Percentiles rank a stretch among this genome's conserved stretches.
phyloP scores from a whole-genome alignment of 2,329 filamentous ascomycete species.

The Plenodomus tracheiphilus region DNA sequence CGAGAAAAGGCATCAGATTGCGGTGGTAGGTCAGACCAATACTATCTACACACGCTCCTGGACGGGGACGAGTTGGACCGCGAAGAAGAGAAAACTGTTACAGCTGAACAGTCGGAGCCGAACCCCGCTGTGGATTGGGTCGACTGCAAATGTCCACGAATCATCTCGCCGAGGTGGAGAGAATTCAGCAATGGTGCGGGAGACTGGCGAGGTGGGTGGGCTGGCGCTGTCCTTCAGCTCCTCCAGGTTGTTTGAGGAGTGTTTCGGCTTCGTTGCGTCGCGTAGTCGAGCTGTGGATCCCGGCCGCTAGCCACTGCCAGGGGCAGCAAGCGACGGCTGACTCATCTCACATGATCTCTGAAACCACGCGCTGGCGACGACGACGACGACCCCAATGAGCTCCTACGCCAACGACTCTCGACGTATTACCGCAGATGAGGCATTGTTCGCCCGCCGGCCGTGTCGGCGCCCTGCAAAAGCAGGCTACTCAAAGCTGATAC shows the following conservation, averaged over 20 bases:
- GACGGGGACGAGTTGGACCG: not conserved
- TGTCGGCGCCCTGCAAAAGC: conserved; percentile 4
- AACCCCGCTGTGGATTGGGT: conserved; percentile 8
- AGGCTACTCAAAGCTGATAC: conserved; percentile 14
- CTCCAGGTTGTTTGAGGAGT: conserved; percentile 23
- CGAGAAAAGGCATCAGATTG: not conserved
- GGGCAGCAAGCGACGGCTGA: conserved; percentile 8
- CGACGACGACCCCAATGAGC: conserved; percentile 15
- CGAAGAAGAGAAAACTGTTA: not conserved
- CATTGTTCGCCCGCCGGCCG: not conserved
- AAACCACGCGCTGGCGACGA: conserved; percentile 12
- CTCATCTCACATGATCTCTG: conserved; percentile 9
- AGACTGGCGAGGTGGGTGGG: conserved; percentile 21
- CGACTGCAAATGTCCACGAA: conserved; percentile 18
- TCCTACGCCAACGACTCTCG: too few relatives aligned
- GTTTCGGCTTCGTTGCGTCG: conserved; percentile 31
- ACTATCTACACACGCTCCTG: not conserved
- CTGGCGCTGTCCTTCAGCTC: conserved; percentile 20
- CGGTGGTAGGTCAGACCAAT: not conserved
- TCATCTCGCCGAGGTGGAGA: conserved; percentile 14
- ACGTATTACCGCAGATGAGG: conserved; percentile 1
- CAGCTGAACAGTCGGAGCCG: not conserved
- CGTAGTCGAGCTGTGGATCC: conserved; percentile 15
- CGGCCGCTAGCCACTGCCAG: conserved; percentile 1
- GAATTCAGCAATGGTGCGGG: conserved; percentile 28